Evolutionary conservation across 306 rosid genomes (phyloP), one percentile per base, ranked within the genome.

Genomic region (Carpinus fangiana): DNA sequence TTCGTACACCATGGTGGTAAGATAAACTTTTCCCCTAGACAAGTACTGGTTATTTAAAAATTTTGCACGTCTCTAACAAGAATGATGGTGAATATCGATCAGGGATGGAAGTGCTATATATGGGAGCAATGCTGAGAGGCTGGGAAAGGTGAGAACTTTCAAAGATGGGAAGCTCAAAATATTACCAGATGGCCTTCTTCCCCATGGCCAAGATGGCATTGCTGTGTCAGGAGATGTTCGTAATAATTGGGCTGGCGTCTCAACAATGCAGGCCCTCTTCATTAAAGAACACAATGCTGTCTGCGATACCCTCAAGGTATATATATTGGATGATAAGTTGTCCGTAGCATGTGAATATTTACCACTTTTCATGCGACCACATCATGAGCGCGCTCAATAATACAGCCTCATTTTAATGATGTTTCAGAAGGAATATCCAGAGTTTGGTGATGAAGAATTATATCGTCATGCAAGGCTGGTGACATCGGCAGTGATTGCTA

Each of bases 1-100:
- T 80, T 1, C 85, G 90, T 4, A 86, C 91, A 21, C 91, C 90
- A 26, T 89, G 91, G 93, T 89, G 93, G 93, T 89, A 85, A 80
- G 76, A 31, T 23, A 1, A 31, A 31, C 2, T 31, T 31, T 31
- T 31, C 34, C 31, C 34, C 34, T 31, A 31, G 3, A 31, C 34
- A 31, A 31, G 34, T 31, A n/a, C n/a, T n/a, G 34, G 3, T 31
- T 31, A 2, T 31, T 31, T 31, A 2, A 31, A 31, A 31, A 1
- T 1, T 31, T 31, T 31, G 45, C 45, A 41, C 2, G 43, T 59
- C 64, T 21, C 26, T 61, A 12, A 20, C 6, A 52, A 47, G 18
- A 16, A 26, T 75, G 50, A 6, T 41, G 45, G 4, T 10, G 18
- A 34, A 3, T 12, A 52, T n/a, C n/a, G n/a, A n/a, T n/a, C 17